Conservation (phyloP, 2,329 filamentous ascomycete species). For the Saccharata proteae region DNA sequence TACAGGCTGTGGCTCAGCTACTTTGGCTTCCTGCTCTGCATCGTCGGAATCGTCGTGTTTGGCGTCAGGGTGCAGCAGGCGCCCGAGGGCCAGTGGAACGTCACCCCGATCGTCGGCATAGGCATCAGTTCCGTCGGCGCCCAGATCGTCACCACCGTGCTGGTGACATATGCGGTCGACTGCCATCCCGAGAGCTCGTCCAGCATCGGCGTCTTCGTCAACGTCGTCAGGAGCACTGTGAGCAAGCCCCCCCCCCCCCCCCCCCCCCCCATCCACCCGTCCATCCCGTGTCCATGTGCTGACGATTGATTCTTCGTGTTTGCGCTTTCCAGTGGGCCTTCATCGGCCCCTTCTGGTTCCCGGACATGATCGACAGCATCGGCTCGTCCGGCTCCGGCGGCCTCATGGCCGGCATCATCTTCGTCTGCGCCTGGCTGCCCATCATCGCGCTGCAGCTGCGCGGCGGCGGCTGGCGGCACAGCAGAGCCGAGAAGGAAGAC, state of each 20-base stretch:
- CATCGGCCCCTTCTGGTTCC: constrained; percentile 30
- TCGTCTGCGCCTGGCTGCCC: constrained; percentile 15
- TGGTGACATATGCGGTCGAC: constrained; percentile 50
- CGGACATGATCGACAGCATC: constrained; percentile 26
- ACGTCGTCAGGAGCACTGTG: constrained; percentile 37
- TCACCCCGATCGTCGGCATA: constrained; percentile 44
- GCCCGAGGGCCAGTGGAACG: constrained; percentile 36
- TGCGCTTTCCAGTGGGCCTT: constrained; percentile 23
- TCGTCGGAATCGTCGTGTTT: constrained; percentile 44
- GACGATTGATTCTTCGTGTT: too few species aligned
- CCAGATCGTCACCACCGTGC: constrained; percentile 48
- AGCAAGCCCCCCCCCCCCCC: too few species aligned
- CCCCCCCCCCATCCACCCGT: too few species aligned
- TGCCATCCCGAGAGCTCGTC: constrained; percentile 41
- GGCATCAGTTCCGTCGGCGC: constrained; percentile 42
- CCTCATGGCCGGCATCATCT: constrained; percentile 20
- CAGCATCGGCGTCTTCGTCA: constrained; percentile 47
- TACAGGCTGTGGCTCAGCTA: constrained; percentile 47
- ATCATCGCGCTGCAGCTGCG: constrained; percentile 13
- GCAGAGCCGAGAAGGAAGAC: constrained; percentile 5
- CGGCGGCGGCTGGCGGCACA: constrained; percentile 4
- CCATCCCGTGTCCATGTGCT: background rate
- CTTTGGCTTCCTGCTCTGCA: constrained; percentile 37
- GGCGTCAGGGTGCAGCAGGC: constrained; percentile 38
- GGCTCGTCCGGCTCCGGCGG: constrained; percentile 25